Evolutionary conservation across 768 basidiomycete species (phyloP).

Genomic region (Pulveroboletus sp.): DNA sequence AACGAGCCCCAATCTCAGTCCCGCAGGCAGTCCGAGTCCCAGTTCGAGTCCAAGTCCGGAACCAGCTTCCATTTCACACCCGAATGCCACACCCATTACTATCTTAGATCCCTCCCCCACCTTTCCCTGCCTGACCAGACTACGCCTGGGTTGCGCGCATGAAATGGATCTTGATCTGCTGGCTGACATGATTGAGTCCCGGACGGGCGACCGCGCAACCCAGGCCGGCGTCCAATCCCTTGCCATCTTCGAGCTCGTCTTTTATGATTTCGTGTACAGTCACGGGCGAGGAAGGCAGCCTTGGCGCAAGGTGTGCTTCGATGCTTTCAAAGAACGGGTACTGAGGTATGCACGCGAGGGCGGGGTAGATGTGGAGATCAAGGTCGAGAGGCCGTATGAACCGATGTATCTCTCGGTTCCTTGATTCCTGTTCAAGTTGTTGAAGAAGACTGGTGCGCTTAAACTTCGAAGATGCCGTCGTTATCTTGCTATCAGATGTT

Average conservation of each 20-base stretch:
- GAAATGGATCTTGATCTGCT: conserved; percentile 16
- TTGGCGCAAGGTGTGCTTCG: conserved; percentile 16
- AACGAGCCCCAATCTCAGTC: neutral
- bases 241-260: conserved; percentile 18
- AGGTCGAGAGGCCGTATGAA: conserved; percentile 26
- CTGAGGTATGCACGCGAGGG: conserved; percentile 20
- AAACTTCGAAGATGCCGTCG: too few relatives aligned
- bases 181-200: conserved; percentile 15
- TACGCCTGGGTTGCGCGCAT: conserved; percentile 23
- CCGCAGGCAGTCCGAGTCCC: neutral
- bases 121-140: conserved; percentile 17
- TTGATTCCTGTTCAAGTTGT: conserved; percentile 10
- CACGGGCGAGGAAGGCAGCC: conserved; percentile 8
- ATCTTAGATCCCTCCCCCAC: neutral
- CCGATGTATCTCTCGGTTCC: conserved; percentile 20
- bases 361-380: conserved; percentile 22
- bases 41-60: neutral
- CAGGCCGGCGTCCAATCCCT: conserved; percentile 11
- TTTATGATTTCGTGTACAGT: conserved; percentile 22
- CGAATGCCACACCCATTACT: neutral
- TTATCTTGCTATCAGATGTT: too few relatives aligned
- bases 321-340: conserved; percentile 20
- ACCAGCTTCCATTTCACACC: neutral
- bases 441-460: too few relatives aligned
- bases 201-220: conserved; percentile 13